Evolutionary conservation across 83 land plant species (phyloP), one percentile per base, ranked within the genome.

Genomic region (Larix sibirica): DNA sequence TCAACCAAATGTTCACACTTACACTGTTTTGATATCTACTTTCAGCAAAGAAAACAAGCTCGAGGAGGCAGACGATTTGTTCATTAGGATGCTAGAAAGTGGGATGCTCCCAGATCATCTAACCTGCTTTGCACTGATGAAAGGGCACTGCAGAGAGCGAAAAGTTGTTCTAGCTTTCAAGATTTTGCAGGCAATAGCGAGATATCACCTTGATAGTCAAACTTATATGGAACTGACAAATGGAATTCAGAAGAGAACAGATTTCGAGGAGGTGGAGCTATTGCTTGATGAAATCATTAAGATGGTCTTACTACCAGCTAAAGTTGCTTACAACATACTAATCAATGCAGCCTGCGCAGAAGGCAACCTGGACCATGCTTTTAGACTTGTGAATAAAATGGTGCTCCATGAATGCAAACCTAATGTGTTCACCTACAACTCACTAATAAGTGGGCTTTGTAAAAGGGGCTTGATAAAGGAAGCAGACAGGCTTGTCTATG

Each of bases 21-120:
- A 83, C 54, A 87, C 87, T 2, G 71, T 77, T 28, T 44, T 91
- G 31, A 79, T 87, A 3, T 13, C 28, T 73, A 81, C 89, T 18
- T 84, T 89, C 31, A 76, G 77, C 60, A 85, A 80, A 76, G 81
- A 83, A 28, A 82, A 85, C 3, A 80, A 82, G 59, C 8, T 84
- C 23, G 60, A 14, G 13, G 87, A 88, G 18, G 87, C 83, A 3
- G 84, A 83, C 33, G 59, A 63, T 26, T 63, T 89, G 36, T 87
- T 82, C 38, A 63, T 82, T 36, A 66, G 54, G 26, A 91, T 88
- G 90, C 65, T 86, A 64, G 83, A 71, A n/a, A 61, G 44, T 44
- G 83, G 83, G 13, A 62, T 91, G 31, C 50, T 86, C 42, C 90
- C 93, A 40, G 89, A 90, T 42, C 85, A 84, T 81, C 58, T 83